Conservation (phyloP, 306 rosid species). For the Mimosa bimucronata region DNA sequence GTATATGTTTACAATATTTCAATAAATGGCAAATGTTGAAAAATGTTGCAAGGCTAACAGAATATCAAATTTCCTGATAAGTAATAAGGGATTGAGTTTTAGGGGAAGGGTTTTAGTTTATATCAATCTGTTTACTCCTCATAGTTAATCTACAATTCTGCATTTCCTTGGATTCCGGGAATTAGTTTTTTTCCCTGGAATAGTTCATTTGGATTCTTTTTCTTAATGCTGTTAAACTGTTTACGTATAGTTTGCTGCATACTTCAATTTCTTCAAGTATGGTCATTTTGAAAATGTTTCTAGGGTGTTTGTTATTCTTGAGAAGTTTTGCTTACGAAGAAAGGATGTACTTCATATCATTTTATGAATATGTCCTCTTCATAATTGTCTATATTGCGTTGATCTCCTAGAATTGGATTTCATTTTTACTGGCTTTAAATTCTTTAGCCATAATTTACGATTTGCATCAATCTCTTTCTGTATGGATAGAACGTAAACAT, state of each 20-base stretch:
- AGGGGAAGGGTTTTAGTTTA: conserved; percentile 10
- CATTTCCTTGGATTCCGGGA: conserved; percentile 20
- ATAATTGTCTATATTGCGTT: conserved; percentile 9
- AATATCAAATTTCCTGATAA: conserved; percentile 23
- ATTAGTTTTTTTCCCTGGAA: conserved; percentile 6
- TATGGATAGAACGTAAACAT: background rate
- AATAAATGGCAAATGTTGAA: conserved; percentile 18
- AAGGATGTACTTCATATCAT: conserved; percentile 11
- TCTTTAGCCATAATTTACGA: conserved; percentile 14
- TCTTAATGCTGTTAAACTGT: conserved; percentile 12
- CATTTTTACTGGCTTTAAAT: conserved; percentile 19
- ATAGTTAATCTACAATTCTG: conserved; percentile 6
- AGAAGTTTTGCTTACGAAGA: conserved; percentile 11
- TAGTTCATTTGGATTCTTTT: conserved; percentile 8
- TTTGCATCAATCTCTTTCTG: conserved; percentile 8
- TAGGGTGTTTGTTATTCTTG: background rate
- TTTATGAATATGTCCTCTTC: conserved; percentile 14
- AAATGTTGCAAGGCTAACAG: conserved; percentile 18
- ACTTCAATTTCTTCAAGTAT: conserved; percentile 13
- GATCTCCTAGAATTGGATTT: conserved; percentile 8
- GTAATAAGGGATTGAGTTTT: conserved; percentile 13
- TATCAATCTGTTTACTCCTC: conserved; percentile 11
- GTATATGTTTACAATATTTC: conserved; percentile 43
- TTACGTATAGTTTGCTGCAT: conserved; percentile 6
- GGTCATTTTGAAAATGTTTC: conserved; percentile 8